phyloP scores from a whole-genome alignment of 148 eudicot genomes.

The Spergularia marina region DNA sequence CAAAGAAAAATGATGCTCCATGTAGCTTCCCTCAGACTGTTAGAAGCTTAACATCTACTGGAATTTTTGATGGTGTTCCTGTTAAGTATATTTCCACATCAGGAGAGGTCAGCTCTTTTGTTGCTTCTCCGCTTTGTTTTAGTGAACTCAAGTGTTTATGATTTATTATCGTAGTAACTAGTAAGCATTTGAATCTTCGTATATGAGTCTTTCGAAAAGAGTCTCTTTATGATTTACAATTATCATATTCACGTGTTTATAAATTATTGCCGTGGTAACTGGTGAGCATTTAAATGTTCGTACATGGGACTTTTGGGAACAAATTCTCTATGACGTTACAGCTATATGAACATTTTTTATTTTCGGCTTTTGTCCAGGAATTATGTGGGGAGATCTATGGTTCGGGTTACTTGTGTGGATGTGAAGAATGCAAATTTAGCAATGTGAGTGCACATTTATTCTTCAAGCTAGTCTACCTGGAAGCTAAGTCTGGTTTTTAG shows the following conservation, averaged over 20 bases:
- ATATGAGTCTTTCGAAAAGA: too few species aligned
- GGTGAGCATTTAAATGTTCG: neutral
- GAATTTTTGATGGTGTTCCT: constrained; percentile 82
- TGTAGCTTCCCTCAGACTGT: constrained; percentile 70
- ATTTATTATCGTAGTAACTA: too few species aligned
- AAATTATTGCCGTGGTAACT: neutral
- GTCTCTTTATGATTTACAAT: too few species aligned
- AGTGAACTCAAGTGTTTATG: too few species aligned
- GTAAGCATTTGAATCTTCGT: too few species aligned
- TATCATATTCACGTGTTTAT: too few species aligned
- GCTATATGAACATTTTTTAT: too few species aligned
- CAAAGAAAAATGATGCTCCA: constrained; percentile 19
- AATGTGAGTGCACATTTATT: constrained; percentile 42
- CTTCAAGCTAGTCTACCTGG: neutral
- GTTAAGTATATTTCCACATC: constrained; percentile 78
- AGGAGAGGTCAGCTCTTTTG: constrained; percentile 50
- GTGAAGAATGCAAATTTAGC: constrained; percentile 59
- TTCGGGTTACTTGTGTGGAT: constrained; percentile 75
- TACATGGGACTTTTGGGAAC: too few species aligned
- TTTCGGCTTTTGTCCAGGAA: constrained; percentile 42
- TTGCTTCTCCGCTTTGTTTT: neutral
- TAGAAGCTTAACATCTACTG: constrained; percentile 73
- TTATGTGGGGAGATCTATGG: constrained; percentile 64
- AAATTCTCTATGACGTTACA: too few species aligned
- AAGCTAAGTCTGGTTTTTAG: neutral